A percentile compares a stretch with the other conserved stretches of the same genome.
Conservation (phyloP, 306 rosid species). For the Gastrolobium villosum region DNA sequence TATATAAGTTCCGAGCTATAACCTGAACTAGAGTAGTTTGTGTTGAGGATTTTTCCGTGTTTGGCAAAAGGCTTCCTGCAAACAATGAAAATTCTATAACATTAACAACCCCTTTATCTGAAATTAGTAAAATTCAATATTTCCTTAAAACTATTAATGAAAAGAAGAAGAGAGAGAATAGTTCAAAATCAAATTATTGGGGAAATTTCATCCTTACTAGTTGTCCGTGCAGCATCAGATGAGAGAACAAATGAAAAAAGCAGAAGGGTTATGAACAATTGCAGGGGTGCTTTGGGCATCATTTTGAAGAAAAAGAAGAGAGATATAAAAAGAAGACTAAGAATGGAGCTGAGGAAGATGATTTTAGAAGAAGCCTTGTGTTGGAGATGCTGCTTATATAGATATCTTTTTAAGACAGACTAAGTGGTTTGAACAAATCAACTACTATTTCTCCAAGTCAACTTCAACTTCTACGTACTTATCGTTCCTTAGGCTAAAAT, state of each 20-base stretch:
- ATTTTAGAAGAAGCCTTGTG: conserved; percentile 16
- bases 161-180: neutral
- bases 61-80: conserved; percentile 55
- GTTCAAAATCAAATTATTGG: neutral
- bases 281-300: conserved; percentile 40
- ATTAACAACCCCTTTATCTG: too few species aligned
- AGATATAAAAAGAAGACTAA: conserved; percentile 36
- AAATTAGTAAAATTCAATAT: neutral
- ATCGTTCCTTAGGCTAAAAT: conserved; percentile 21
- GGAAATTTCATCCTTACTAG: conserved; percentile 50
- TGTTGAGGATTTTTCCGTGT: conserved; percentile 41
- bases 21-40: conserved; percentile 48
- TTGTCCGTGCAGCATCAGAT: conserved; percentile 46
- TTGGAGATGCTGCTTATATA: conserved; percentile 40
- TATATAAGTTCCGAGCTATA: neutral
- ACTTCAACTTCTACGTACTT: conserved; percentile 31
- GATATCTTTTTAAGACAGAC: neutral
- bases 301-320: conserved; percentile 36
- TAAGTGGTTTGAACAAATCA: conserved; percentile 28
- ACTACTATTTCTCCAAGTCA: conserved; percentile 45
- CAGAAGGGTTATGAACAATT: conserved; percentile 45
- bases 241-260: conserved; percentile 44
- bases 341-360: conserved; percentile 14
- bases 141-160: conserved; percentile 1
- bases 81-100: neutral